These are phyloP conservation scores for Epichloe sp. DNA, from an alignment of 2,329 filamentous ascomycete genomes.

Conservation along the genomic window DNA sequence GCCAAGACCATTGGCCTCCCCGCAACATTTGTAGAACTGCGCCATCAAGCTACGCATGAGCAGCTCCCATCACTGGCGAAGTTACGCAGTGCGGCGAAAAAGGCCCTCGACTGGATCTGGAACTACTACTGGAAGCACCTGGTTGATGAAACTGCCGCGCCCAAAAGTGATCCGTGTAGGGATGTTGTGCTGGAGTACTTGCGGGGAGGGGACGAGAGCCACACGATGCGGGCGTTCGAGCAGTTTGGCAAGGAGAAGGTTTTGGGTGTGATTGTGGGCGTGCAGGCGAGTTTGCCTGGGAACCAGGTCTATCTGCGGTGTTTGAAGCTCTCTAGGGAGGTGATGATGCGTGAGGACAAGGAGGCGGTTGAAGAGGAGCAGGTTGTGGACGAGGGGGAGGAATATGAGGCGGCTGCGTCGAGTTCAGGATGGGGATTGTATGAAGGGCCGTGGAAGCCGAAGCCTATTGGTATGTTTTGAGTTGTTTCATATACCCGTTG, in stretches of 20 bases:
- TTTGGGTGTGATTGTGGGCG: conserved; percentile 23
- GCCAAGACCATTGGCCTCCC: conserved; percentile 54
- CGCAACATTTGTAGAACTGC: conserved; percentile 72
- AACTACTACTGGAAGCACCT: conserved; percentile 66
- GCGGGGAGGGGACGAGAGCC: conserved; percentile 19
- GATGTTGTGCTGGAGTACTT: conserved; percentile 27
- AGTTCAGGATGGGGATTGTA: conserved; percentile 33
- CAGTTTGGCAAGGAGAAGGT: conserved; percentile 25
- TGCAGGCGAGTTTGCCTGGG: conserved; percentile 28
- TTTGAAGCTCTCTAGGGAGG: conserved; percentile 28
- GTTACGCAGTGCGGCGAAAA: conserved; percentile 53
- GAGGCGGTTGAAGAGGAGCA: conserved; percentile 4
- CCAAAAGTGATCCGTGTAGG: conserved; percentile 16
- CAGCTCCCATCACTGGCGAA: conserved; percentile 66
- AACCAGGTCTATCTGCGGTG: conserved; percentile 30
- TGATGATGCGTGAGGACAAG: conserved; percentile 19
- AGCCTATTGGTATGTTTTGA: conserved; percentile 42
- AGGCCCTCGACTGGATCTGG: conserved; percentile 78
- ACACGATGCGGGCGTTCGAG: conserved; percentile 17
- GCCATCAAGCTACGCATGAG: conserved; percentile 84
- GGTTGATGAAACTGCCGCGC: conserved; percentile 11
- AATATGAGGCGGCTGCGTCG: conserved; percentile 5
- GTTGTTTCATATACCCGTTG: neutral
- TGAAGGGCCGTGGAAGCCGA: conserved; percentile 40
- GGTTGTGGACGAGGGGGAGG: conserved; percentile 4